Conservation (phyloP, 345 rosid genomes). For the Pistacia vera region DNA sequence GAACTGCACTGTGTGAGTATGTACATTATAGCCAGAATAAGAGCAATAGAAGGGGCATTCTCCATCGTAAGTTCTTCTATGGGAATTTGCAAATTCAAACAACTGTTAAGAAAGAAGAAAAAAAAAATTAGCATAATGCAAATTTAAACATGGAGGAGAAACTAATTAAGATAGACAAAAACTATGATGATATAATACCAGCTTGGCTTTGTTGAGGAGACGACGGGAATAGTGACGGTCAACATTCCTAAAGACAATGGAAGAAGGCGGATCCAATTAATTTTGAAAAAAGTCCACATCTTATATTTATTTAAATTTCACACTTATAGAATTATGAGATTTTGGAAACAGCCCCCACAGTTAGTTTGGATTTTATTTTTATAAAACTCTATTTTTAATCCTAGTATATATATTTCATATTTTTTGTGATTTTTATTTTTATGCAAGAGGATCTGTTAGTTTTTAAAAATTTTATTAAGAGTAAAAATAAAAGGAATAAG, state of each 20-base stretch:
- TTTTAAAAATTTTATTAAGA: no score
- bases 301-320: no score
- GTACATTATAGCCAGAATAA: constrained; percentile 79
- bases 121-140: not conserved
- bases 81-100: constrained; percentile 58
- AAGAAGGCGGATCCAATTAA: constrained; percentile 34
- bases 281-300: no score
- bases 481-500: no score
- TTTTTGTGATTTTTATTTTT: no score
- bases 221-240: constrained; percentile 57
- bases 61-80: constrained; percentile 78
- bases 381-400: no score
- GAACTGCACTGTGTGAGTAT: constrained; percentile 6
- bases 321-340: no score
- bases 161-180: not conserved
- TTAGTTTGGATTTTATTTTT: no score
- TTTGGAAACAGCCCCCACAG: no score
- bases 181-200: constrained; percentile 27
- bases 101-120: constrained; percentile 42
- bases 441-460: no score
- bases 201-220: constrained; percentile 87
- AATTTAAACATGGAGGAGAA: not conserved
- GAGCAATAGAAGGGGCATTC: constrained; percentile 98
- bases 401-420: no score
- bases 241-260: constrained; percentile 59